Percentiles rank a stretch among this genome's conserved stretches.
Evolutionary conservation across 306 rosid species (phyloP).

Genomic region (Fagus sylvatica): DNA sequence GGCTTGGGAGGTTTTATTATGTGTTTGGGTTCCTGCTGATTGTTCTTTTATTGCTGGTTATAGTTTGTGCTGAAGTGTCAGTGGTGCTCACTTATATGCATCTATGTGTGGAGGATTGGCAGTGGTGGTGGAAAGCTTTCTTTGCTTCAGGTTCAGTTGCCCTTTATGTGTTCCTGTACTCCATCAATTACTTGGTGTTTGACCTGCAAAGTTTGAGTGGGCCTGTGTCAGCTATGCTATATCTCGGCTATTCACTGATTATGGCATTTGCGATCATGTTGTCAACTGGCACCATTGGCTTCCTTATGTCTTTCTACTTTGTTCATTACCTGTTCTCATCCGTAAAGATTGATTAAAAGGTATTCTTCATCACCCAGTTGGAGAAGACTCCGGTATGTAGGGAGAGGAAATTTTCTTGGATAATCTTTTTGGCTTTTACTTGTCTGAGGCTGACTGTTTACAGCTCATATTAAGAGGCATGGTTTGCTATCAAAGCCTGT

Average conservation of each 20-base stretch:
- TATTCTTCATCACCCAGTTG: slow-evolving; percentile 34
- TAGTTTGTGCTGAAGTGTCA: slow-evolving; percentile 94
- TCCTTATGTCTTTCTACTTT: slow-evolving; percentile 86
- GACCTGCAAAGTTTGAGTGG: slow-evolving; percentile 98
- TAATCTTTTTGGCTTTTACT: slow-evolving; percentile 34
- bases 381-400: slow-evolving; percentile 28
- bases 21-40: slow-evolving; percentile 88
- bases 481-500: slow-evolving; percentile 26
- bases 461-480: slow-evolving; percentile 32
- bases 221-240: slow-evolving; percentile 83
- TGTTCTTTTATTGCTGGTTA: slow-evolving; percentile 67
- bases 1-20: slow-evolving; percentile 97
- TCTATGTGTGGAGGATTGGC: slow-evolving; percentile 98
- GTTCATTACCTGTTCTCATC: slow-evolving; percentile 94
- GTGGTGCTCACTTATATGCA: slow-evolving; percentile 98
- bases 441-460: slow-evolving; percentile 38
- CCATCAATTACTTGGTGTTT: slow-evolving; percentile 91
- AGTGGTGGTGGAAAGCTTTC: slow-evolving; percentile 99
- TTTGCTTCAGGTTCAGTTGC: slow-evolving; percentile 93
- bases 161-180: slow-evolving; percentile 84
- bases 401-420: slow-evolving; percentile 34
- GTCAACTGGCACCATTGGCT: slow-evolving; percentile 86
- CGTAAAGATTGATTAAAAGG: slow-evolving; percentile 78
- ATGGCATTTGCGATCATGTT: slow-evolving; percentile 96
- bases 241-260: slow-evolving; percentile 87